Evolutionary conservation across 2,329 filamentous ascomycete genomes (phyloP), one percentile per base, ranked within the genome.

Genomic region (Neophaeococcomyces mojaviensis): DNA sequence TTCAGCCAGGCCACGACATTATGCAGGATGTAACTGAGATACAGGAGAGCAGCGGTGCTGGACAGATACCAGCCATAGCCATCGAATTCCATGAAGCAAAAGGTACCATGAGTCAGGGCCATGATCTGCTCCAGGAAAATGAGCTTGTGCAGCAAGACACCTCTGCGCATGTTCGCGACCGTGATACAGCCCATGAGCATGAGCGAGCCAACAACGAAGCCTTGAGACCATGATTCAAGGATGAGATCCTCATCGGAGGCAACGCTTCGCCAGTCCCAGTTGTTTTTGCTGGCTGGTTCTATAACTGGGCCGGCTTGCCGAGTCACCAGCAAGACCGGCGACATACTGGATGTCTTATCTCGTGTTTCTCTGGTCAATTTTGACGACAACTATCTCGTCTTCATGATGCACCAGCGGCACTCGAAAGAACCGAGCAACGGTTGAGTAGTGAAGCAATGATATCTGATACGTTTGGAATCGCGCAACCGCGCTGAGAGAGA

Each of bases 1-100:
- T 83, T 83, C 61, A 84, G 73, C 80, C 79, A 84, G 1, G 79
- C 72, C 49, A 84, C 78, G 49, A 83, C 69, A 51, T 83, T 84
- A 60, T 84, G 80, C 7, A 84, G 62, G 10, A 68, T 72, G 76
- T 78, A 82, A 3, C 77, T 81, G n/a, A 72, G 64, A 52, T 81
- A 80, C 19, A 84, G 70, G 15, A 77, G 70, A 6, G 82, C 73
- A 6, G 76, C 79, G 2, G 76, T 78, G 19, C 70, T 66, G 1
- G 77, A 79, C 2, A 83, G 67, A 61, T 80, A 83, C 79, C 79
- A 83, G 39, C 76, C 77, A 56, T 79, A 81, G 2, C 67, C 66
- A 0, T 76, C 75, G 7, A 67, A 68, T 49, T 70, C 64, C 44
- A 73, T 70, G 61, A 81, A 81, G 30, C 79, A 72, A 59, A 78